Base-by-base conservation (phyloP, 208 protist genomes). In the Trypanosoma scelopori region DNA sequence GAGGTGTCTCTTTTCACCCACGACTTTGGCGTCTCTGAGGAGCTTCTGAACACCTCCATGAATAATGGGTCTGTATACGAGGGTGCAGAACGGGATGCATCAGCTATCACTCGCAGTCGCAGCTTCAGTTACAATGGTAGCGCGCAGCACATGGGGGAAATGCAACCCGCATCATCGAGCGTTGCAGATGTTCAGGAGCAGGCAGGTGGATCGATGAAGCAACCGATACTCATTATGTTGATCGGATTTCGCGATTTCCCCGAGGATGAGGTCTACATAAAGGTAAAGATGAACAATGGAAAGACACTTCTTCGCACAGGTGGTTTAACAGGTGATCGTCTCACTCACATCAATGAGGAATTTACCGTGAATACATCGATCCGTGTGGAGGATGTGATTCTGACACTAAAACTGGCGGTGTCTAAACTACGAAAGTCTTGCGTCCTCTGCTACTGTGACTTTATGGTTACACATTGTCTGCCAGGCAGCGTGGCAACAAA, bases 361-460 rank as follows among this genome's bases (percentile, higher is more conserved):
- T 65, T 71, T 52, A 23, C n/a, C 20, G 18, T 71, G 16, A 57
- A 71, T 46, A n/a, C 22, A 18, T 65, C 46, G 27, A 0, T 52
- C 45, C 11, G 25, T 32, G 18, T 65, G 25, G n/a, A 65, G 18
- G 41, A 64, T 39, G 49, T 42, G 23, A 60, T 74, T 52, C 66
- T 85, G 27, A 86, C 82, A 12, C 53, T 94, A 20, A 91, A 91
- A 62, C 60, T 94, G 6, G 71, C 73, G 47, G 48, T 65, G 39
- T 51, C 49, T 15, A 69, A 69, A 28, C 35, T 86, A 2, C 42
- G 80, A 35, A 28, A 55, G 45, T 61, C 70, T 1, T 69, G 49
- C 12, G 47, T 67, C 32, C 39, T 94, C 7, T 90, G 78, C 67
- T 76, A 77, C 62, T 78, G 76, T n/a, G 84, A 89, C 53, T 91